Evolutionary conservation across 179 eudicot species (phyloP), one percentile per base, ranked within the genome.

Genomic region (Vitellaria paradoxa): DNA sequence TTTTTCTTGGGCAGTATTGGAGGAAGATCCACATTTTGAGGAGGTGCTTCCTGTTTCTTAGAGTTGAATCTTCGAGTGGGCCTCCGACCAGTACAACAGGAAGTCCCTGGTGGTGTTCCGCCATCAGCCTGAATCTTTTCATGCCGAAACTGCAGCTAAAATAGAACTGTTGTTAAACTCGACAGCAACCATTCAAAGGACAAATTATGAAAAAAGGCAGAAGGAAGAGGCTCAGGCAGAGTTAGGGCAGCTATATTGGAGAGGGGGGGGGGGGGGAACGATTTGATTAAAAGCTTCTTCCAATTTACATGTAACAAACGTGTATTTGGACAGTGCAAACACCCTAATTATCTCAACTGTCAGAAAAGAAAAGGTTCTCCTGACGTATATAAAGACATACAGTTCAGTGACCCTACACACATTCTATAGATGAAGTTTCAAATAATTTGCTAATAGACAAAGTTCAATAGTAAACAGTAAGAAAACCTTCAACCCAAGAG

Each of bases 1-100:
- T 91, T 90, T 66, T 88, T 86, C 88, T 87, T 93, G 8, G 98
- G 91, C 45, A 85, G 79, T 80, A 84, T n/a, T 4, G 90, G 89
- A 66, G 99, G 99, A 84, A 95, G 93, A 84, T 95, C 99, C 42
- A 87, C 91, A 87, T 96, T 93, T 84, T 96, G 98, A 20, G 86
- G 89, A 37, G 47, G 10, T 17, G 61, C 74, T 60, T 83, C 88
- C 72, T 64, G 83, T 82, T 85, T 89, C 82, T 77, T 87, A 37
- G 73, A 57, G 73, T 83, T 59, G 37, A 24, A 75, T 72, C 82
- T 74, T 65, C 74, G 83, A 72, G 65, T 74, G 56, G 87, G 85
- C 14, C 74, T 79, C 67, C 55, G 81, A 72, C 78, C 76, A 57
- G 78, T 73, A 78, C 87, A 89, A 59, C 72, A 42, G 71, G 76